Conservation (phyloP, 1,284 basidiomycete genomes). For the Boletus holoroseus region DNA sequence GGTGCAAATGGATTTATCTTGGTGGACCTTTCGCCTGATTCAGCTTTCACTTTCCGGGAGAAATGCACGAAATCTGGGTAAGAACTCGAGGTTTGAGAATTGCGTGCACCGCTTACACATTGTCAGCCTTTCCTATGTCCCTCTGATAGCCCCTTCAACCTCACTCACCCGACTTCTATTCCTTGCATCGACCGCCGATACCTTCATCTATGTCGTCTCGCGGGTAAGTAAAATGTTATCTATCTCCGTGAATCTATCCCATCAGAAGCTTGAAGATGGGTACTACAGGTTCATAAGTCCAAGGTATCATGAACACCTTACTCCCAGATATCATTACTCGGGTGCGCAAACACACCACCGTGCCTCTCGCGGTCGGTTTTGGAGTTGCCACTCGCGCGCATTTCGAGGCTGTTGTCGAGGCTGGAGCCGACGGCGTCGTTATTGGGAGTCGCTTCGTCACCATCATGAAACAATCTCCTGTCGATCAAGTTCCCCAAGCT, state of each 20-base stretch:
- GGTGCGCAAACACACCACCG: background rate
- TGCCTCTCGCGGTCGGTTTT: background rate
- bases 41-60: constrained; percentile 1
- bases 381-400: background rate
- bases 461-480: background rate
- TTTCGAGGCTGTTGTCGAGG: background rate
- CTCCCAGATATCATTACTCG: background rate
- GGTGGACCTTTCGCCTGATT: background rate
- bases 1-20: constrained; percentile 2
- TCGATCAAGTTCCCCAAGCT: background rate
- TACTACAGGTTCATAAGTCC: background rate
- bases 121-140: background rate
- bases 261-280: background rate
- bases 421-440: background rate
- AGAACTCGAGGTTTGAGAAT: background rate
- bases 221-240: background rate
- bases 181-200: constrained; percentile 4
- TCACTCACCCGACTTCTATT: constrained; percentile 1
- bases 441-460: background rate
- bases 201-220: constrained; percentile 2
- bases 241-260: background rate
- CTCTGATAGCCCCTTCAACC: constrained; percentile 1
- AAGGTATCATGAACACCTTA: background rate
- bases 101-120: background rate
- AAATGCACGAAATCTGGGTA: background rate